A percentile compares a stretch with the other conserved stretches of the same genome.
Evolutionary conservation across 192 early-diverging fungal species (phyloP).

Genomic region (Backusella psychrophila): DNA sequence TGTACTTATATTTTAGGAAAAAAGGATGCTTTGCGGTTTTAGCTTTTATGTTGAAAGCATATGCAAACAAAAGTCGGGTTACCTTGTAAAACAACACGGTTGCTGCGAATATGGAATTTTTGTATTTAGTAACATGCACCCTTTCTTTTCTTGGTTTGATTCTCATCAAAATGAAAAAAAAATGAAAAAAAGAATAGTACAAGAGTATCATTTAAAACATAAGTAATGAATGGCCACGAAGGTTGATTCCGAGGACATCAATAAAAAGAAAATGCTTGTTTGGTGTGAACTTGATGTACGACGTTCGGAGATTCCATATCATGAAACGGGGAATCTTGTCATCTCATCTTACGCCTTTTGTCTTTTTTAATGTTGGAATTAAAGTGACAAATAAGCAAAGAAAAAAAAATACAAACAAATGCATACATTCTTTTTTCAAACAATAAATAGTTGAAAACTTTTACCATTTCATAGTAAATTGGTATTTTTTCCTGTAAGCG

Average conservation of each 20-base stretch:
- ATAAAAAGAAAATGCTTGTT: neutral
- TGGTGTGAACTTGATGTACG: neutral
- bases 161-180: neutral
- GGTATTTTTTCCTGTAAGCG: neutral
- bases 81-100: neutral
- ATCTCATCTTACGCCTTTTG: neutral
- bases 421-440: neutral
- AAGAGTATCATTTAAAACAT: neutral
- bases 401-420: neutral
- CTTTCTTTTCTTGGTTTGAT: neutral
- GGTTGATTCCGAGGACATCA: neutral
- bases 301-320: neutral
- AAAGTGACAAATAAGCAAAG: neutral
- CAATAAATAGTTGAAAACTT: neutral
- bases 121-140: neutral
- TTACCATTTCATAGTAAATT: neutral
- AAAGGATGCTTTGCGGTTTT: neutral
- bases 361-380: neutral
- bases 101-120: neutral
- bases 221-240: neutral
- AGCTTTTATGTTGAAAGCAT: neutral
- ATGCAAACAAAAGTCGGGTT: slow-evolving; percentile 1
- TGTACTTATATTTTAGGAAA: neutral
- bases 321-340: neutral
- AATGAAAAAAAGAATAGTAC: neutral